Evolutionary conservation across 1,284 basidiomycete species (phyloP).

Genomic region (Moesziomyces parantarcticus): DNA sequence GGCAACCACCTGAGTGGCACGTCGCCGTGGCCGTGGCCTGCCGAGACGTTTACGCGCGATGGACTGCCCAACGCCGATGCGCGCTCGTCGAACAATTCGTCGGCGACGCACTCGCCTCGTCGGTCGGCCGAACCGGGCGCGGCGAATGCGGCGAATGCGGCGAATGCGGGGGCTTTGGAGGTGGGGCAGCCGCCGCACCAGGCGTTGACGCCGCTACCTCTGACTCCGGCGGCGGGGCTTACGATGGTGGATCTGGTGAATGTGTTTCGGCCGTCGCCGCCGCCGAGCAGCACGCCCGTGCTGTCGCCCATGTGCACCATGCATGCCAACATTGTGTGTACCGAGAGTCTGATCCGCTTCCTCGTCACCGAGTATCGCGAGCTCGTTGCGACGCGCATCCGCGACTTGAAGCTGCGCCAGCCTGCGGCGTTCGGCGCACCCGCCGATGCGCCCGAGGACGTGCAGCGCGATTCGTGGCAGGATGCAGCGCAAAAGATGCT

Average conservation of each 20-base stretch:
- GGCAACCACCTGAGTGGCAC: constrained; percentile 27
- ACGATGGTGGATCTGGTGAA: constrained; percentile 39
- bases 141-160: too few species aligned
- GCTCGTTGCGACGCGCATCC: constrained; percentile 20
- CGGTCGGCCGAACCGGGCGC: background rate
- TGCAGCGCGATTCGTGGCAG: constrained; percentile 26
- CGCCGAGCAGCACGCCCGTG: constrained; percentile 22
- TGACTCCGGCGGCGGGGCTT: background rate
- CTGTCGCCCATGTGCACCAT: constrained; percentile 54
- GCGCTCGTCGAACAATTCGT: constrained; percentile 23
- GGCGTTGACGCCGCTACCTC: constrained; percentile 6
- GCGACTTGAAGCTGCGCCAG: constrained; percentile 24
- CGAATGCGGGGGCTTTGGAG: too few species aligned
- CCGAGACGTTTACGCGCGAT: constrained; percentile 38
- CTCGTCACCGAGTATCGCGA: constrained; percentile 51
- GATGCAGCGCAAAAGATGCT: constrained; percentile 45
- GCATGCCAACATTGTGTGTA: constrained; percentile 56
- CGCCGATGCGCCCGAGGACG: constrained; percentile 4
- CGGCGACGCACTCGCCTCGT: constrained; percentile 19
- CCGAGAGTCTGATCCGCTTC: constrained; percentile 52
- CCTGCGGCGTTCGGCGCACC: background rate
- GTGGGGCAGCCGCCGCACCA: constrained; percentile 17
- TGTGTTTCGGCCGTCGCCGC: constrained; percentile 46
- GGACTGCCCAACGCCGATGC: constrained; percentile 34
- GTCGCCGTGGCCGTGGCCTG: constrained; percentile 45